Percentiles rank a stretch among this genome's conserved stretches.
Conservation (phyloP, 2,329 filamentous ascomycete genomes). For the Fusarium sp. region DNA sequence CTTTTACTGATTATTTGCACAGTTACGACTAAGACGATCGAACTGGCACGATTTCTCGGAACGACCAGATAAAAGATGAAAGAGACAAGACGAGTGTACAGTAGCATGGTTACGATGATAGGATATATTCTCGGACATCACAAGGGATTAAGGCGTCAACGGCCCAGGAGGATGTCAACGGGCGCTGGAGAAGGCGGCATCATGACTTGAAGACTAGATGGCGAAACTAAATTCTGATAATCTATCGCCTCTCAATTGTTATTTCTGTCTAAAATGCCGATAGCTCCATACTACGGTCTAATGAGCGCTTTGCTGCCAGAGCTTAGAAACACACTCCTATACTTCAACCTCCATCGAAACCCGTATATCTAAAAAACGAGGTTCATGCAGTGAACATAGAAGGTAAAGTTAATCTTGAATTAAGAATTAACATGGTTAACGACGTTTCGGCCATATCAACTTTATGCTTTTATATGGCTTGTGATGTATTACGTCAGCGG, state of each 20-base stretch:
- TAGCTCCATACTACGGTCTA: background rate
- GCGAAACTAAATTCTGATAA: constrained; percentile 40
- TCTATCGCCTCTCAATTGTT: constrained; percentile 12
- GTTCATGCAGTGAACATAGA: background rate
- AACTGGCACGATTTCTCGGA: constrained; percentile 14
- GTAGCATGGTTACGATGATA: constrained; percentile 41
- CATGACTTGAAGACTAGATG: constrained; percentile 38
- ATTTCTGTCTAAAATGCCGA: background rate
- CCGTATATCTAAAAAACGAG: background rate
- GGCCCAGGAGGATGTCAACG: constrained; percentile 16
- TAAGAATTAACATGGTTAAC: background rate
- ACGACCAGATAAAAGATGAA: constrained; percentile 19
- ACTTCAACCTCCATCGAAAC: background rate
- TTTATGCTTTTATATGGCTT: background rate
- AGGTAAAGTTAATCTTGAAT: background rate
- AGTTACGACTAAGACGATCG: constrained; percentile 39
- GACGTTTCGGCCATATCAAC: background rate
- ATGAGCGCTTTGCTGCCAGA: too few relatives aligned
- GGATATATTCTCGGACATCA: constrained; percentile 50
- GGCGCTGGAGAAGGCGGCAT: constrained; percentile 12
- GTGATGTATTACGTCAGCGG: constrained; percentile 44
- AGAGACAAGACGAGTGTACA: constrained; percentile 42
- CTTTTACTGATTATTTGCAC: constrained; percentile 4
- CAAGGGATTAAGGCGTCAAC: constrained; percentile 24
- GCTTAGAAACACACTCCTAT: background rate